phyloP scores from a whole-genome alignment of 2,329 filamentous ascomycete genomes.

The Teratosphaeriaceae sp. region DNA sequence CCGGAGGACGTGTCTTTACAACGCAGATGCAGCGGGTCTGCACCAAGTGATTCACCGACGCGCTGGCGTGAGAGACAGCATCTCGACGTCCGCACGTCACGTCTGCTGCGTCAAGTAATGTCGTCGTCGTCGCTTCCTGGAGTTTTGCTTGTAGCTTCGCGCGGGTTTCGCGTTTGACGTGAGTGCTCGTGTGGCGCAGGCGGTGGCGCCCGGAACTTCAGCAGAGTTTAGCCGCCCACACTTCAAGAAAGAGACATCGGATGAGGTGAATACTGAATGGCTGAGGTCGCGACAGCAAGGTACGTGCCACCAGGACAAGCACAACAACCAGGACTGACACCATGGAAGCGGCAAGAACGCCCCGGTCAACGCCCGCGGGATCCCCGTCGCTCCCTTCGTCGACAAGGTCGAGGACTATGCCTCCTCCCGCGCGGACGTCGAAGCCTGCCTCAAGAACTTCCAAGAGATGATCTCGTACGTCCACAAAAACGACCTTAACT shows the following conservation, averaged over 20 bases:
- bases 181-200: too few relatives aligned
- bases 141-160: too few relatives aligned
- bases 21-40: neutral
- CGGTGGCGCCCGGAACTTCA: neutral
- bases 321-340: neutral
- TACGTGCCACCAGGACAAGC: neutral
- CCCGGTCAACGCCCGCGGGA: conserved; percentile 71
- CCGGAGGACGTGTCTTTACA: neutral
- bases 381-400: conserved; percentile 77
- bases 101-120: too few relatives aligned
- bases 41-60: too few relatives aligned
- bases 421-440: conserved; percentile 68
- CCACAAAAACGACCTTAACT: neutral
- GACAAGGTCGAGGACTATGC: conserved; percentile 88
- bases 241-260: neutral
- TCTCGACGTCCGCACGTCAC: too few relatives aligned
- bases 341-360: conserved; percentile 32
- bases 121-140: too few relatives aligned
- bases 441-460: conserved; percentile 73
- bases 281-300: neutral
- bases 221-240: neutral
- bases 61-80: too few relatives aligned
- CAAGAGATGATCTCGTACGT: conserved; percentile 87
- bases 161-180: too few relatives aligned
- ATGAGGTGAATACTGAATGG: neutral